These are phyloP conservation scores for Kwoniella shandongensis DNA, from an alignment of 768 basidiomycete genomes.

Conservation along the genomic window DNA sequence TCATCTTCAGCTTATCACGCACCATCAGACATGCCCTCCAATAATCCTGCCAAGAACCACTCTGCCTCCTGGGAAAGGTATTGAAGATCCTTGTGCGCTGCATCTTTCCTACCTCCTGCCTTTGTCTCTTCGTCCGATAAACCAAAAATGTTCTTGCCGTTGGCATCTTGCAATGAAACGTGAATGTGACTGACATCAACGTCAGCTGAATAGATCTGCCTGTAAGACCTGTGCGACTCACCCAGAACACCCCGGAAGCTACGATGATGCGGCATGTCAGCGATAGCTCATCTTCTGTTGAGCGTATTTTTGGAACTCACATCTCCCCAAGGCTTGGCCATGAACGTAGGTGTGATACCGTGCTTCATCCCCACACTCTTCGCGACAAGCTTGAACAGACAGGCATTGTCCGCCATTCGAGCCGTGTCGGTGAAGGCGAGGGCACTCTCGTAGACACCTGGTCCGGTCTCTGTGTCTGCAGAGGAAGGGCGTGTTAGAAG, in stretches of 20 bases:
- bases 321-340: constrained; percentile 96
- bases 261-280: constrained; percentile 3
- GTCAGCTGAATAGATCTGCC: constrained; percentile 17
- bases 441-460: constrained; percentile 54
- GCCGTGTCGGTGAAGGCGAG: constrained; percentile 51
- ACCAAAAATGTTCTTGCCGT: constrained; percentile 77
- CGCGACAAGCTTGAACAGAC: constrained; percentile 85
- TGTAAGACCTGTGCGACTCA: constrained; percentile 54
- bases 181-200: constrained; percentile 66
- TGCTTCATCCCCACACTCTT: constrained; percentile 89
- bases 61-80: constrained; percentile 80
- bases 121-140: constrained; percentile 63
- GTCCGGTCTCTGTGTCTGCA: constrained; percentile 55
- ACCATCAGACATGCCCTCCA: constrained; percentile 89
- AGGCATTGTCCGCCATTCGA: constrained; percentile 60
- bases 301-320: constrained; percentile 63
- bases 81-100: constrained; percentile 76
- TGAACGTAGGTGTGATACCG: constrained; percentile 89
- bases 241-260: constrained; percentile 97
- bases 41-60: constrained; percentile 88
- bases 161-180: constrained; percentile 71
- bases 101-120: constrained; percentile 65
- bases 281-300: not conserved
- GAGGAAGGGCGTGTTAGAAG: not conserved
- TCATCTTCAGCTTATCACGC: constrained; percentile 38